Base-by-base conservation (phyloP, 1,139 yeast species). In the Martiniozyma asiatica region DNA sequence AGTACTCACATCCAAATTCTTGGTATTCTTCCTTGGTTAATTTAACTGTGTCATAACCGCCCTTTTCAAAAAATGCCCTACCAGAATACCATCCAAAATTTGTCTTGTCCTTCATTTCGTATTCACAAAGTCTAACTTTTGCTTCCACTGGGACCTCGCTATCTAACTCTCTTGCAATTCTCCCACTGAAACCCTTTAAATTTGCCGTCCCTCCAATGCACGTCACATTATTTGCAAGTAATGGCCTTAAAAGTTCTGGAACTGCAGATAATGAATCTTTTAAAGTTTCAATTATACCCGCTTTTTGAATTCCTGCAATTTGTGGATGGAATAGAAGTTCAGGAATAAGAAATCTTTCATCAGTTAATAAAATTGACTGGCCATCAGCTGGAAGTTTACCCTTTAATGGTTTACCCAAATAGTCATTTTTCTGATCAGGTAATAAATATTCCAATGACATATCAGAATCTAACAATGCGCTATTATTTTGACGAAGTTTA, bases 271-370 rank as follows among this genome's bases (percentile, higher is more conserved):
- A 61, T 19, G 84, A 62, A 37, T 81, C 85, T 26, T 77, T 68
- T 2, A 82, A 73, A 4, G 89, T 66, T 44, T 81, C 93, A 1
- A 75, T 59, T 3, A 78, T 46, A 0, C 87, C 85, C 0, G 89
- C 73, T 42, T 85, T 72, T 36, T 69, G 72, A 29, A 87, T 60
- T 8, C 85, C 85, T 1, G 93, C 69, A 32, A 82, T 73, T 40
- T 79, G 87, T 0, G 99, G 98, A 41, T 77, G 82, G 55, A 82
- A 87, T 29, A 81, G 61, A 2, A 84, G 61, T 49, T 92, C 99
- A 0, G 98, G 96, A 3, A 81, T 68, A 3, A 82, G 65, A 50
- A 47, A 89, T 32, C 95, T 56, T 50, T 92, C 98, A 49, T 87
- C 96, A 19, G 65, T 65, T 9, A 92, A 61, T 25, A 65, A 59